Conservation (phyloP, 805 yeast species). For the Candida yuanshanica region DNA sequence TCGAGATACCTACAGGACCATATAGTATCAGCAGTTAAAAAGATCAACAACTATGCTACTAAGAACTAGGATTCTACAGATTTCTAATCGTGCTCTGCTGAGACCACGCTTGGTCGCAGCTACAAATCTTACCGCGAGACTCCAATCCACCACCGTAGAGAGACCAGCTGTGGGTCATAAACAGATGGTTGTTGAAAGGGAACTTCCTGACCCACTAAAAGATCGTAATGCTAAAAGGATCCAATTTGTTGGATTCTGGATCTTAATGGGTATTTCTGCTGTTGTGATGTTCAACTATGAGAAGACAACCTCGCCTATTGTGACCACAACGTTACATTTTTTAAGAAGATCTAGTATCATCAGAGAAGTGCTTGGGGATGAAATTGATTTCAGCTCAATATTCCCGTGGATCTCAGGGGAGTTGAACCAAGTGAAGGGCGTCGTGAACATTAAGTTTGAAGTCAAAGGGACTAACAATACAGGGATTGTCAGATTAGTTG, state of each 20-base stretch:
- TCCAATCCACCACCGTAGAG: conserved; percentile 2
- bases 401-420: conserved; percentile 90
- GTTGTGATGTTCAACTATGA: conserved; percentile 86
- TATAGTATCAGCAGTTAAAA: no score
- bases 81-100: not conserved
- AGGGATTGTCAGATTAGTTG: conserved; percentile 56
- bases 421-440: conserved; percentile 77
- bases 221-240: conserved; percentile 44
- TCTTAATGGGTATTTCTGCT: conserved; percentile 48
- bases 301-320: conserved; percentile 83
- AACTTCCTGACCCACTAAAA: conserved; percentile 74
- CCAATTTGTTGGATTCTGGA: conserved; percentile 50
- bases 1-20: no score
- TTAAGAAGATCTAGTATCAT: conserved; percentile 70
- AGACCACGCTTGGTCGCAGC: not conserved
- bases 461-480: conserved; percentile 63
- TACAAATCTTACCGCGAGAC: not conserved
- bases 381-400: conserved; percentile 65
- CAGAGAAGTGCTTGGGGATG: conserved; percentile 60
- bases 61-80: not conserved
- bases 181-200: conserved; percentile 48
- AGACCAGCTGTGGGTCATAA: conserved; percentile 4
- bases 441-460: conserved; percentile 64
- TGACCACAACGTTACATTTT: conserved; percentile 80
- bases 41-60: not conserved